A percentile compares a stretch with the other conserved stretches of the same genome.
phyloP scores from a whole-genome alignment of 345 rosid genomes.

The Linum lewisii region DNA sequence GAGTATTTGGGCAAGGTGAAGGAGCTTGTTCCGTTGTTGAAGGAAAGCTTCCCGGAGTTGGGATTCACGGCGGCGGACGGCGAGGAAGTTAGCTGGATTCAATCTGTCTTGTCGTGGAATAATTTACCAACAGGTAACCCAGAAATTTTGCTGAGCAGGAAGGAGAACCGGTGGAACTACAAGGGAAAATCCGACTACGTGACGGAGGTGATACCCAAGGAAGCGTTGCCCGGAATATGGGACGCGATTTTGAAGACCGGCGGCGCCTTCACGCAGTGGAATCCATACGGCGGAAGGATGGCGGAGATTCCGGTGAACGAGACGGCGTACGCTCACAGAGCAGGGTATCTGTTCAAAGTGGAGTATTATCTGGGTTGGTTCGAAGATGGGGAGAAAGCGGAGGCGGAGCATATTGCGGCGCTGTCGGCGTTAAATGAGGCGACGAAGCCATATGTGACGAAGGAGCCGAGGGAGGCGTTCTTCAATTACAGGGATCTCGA shows the following conservation, averaged over 20 bases:
- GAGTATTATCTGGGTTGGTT: slow-evolving; percentile 4
- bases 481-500: too few relatives aligned
- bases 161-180: background rate
- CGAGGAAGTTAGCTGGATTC: slow-evolving; percentile 37
- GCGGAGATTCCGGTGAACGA: slow-evolving; percentile 3
- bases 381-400: background rate
- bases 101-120: slow-evolving; percentile 29
- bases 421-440: background rate
- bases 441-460: too few relatives aligned
- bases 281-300: slow-evolving; percentile 16
- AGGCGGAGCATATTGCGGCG: background rate
- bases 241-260: slow-evolving; percentile 1
- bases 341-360: slow-evolving; percentile 8
- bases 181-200: slow-evolving; percentile 12
- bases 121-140: background rate
- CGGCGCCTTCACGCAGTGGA: background rate
- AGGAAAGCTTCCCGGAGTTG: slow-evolving; percentile 5
- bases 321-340: slow-evolving; percentile 13
- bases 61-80: slow-evolving; percentile 1
- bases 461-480: too few relatives aligned
- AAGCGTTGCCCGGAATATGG: slow-evolving; percentile 4
- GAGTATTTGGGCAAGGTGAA: background rate
- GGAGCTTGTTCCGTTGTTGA: background rate
- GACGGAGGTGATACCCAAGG: background rate
- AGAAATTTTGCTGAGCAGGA: slow-evolving; percentile 6